Evolutionary conservation across 2,329 filamentous ascomycete species (phyloP).

Genomic region (Pleochaeta shiraiana): DNA sequence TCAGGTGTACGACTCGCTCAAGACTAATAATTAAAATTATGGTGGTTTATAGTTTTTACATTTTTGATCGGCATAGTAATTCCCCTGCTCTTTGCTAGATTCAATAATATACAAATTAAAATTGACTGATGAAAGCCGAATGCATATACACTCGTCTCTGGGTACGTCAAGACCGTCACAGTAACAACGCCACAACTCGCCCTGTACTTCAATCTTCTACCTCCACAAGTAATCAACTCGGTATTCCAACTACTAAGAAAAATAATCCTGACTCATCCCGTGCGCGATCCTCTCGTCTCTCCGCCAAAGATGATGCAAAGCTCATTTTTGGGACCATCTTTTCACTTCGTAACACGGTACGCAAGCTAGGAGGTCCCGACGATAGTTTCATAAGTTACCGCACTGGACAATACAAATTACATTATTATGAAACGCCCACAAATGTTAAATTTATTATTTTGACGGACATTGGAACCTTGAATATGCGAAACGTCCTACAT

Average conservation of each 20-base stretch:
- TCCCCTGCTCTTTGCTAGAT: constrained; percentile 6
- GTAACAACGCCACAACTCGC: constrained; percentile 17
- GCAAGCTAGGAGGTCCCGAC: constrained; percentile 82
- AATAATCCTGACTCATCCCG: constrained; percentile 20
- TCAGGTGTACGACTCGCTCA: no score
- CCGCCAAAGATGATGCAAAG: constrained; percentile 68
- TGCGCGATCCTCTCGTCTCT: constrained; percentile 16
- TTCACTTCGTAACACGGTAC: constrained; percentile 88
- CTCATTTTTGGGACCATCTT: constrained; percentile 95
- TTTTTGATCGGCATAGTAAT: constrained; percentile 95
- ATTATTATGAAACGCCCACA: constrained; percentile 96
- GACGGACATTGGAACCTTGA: constrained; percentile 71
- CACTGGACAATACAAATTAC: constrained; percentile 89
- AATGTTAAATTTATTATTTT: constrained; percentile 94
- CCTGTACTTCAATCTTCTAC: constrained; percentile 26
- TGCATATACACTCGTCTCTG: constrained; percentile 92
- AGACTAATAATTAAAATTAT: no score
- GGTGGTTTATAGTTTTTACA: constrained; percentile 95
- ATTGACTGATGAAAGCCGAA: constrained; percentile 40
- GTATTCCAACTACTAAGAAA: constrained; percentile 19
- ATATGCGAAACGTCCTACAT: constrained; percentile 84
- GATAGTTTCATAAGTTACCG: constrained; percentile 89
- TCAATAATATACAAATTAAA: not conserved
- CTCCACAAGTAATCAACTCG: constrained; percentile 8
- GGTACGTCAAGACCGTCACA: constrained; percentile 21